Conservation (phyloP, 2,329 filamentous ascomycete species). For the Ambrosiella cleistominuta region DNA sequence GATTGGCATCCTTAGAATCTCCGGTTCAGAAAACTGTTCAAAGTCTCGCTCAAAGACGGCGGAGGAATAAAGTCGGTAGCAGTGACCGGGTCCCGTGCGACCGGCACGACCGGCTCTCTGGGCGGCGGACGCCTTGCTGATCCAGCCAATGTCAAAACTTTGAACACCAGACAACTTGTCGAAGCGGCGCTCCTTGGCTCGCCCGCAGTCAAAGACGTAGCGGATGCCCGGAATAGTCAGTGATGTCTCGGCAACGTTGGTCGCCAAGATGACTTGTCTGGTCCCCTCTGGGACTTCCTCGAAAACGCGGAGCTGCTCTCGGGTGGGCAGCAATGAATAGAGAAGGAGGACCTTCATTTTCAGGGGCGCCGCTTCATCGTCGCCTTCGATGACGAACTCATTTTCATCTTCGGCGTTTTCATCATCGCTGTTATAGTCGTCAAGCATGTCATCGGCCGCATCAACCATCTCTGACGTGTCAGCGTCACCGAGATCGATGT, state of each 20-base stretch:
- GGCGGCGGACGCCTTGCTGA: conserved; percentile 88
- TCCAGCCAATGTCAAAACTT: conserved; percentile 89
- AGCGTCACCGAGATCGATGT: conserved; percentile 61
- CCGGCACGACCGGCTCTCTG: conserved; percentile 88
- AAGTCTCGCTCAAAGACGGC: conserved; percentile 88
- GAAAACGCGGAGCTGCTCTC: conserved; percentile 82
- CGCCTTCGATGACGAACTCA: conserved; percentile 51
- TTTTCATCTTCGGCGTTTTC: conserved; percentile 41
- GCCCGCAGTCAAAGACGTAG: conserved; percentile 89
- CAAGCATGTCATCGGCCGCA: conserved; percentile 37
- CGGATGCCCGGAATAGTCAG: conserved; percentile 88
- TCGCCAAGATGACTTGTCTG: conserved; percentile 75
- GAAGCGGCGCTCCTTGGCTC: conserved; percentile 82
- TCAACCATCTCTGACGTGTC: conserved; percentile 33
- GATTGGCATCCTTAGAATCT: conserved; percentile 78
- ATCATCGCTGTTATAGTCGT: conserved; percentile 41
- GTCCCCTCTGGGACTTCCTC: conserved; percentile 67
- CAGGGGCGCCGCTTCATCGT: conserved; percentile 35
- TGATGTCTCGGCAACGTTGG: conserved; percentile 93
- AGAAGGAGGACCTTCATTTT: conserved; percentile 82
- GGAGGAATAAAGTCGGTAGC: conserved; percentile 85
- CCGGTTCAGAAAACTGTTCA: conserved; percentile 66
- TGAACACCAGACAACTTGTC: conserved; percentile 81
- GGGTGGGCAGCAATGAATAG: conserved; percentile 80
- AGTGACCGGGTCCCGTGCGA: conserved; percentile 87